Evolutionary conservation across 1,284 basidiomycete genomes (phyloP).

Genomic region (Trametes hirsuta): DNA sequence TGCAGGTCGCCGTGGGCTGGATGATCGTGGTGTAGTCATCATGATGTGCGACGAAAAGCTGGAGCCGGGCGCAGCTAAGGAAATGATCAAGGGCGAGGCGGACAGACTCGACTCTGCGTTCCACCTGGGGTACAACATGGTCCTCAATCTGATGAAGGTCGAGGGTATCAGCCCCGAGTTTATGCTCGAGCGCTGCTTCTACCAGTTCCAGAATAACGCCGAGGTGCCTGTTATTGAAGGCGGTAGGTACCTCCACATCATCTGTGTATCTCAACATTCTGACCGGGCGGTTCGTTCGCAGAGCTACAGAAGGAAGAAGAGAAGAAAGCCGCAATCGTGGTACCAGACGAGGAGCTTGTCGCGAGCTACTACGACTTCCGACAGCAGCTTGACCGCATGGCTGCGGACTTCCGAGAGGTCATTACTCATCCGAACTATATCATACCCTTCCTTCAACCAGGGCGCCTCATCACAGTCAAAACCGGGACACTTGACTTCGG

Average conservation of each 20-base stretch:
- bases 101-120: constrained; percentile 98
- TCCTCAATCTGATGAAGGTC: constrained; percentile 97
- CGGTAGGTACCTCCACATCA: constrained; percentile 51
- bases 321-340: constrained; percentile 64
- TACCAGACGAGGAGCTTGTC: constrained; percentile 85
- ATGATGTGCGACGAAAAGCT: constrained; percentile 99
- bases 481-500: constrained; percentile 91
- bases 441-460: constrained; percentile 91
- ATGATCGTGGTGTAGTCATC: constrained; percentile 99
- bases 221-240: constrained; percentile 88
- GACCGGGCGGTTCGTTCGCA: constrained; percentile 31
- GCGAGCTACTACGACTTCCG: constrained; percentile 92
- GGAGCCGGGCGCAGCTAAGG: constrained; percentile 90
- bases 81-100: constrained; percentile 98
- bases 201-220: constrained; percentile 95
- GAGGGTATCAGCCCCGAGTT: constrained; percentile 98
- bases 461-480: constrained; percentile 89
- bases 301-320: constrained; percentile 82
- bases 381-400: constrained; percentile 90
- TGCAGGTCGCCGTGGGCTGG: constrained; percentile 94
- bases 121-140: constrained; percentile 99
- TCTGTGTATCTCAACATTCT: constrained; percentile 5
- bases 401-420: constrained; percentile 86
- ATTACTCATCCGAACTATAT: constrained; percentile 95
- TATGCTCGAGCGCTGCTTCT: constrained; percentile 98